Percentiles rank a stretch among this genome's conserved stretches.
phyloP scores from a whole-genome alignment of 805 yeast genomes.

The Zygotorulaspora danielsina region DNA sequence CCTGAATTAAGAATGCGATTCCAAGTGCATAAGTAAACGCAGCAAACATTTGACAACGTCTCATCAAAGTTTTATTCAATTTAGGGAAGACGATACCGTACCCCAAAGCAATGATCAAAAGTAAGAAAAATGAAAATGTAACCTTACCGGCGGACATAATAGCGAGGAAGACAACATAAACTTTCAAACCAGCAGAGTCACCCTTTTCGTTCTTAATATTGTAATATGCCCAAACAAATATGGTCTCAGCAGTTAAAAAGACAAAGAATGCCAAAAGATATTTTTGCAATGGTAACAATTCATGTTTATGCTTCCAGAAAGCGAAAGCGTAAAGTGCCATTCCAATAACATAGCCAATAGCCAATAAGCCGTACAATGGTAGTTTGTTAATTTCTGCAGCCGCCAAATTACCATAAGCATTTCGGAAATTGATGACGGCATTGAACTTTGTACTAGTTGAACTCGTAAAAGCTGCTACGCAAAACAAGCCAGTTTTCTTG shows the following conservation, averaged over 20 bases:
- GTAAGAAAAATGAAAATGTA: conserved; percentile 81
- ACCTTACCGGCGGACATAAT: conserved; percentile 74
- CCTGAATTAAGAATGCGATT: conserved; percentile 50
- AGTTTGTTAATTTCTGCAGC: conserved; percentile 90
- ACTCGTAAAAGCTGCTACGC: conserved; percentile 68
- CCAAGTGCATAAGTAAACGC: conserved; percentile 53
- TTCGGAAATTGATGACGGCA: conserved; percentile 77
- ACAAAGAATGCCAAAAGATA: conserved; percentile 82
- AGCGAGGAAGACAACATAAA: conserved; percentile 74
- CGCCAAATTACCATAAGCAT: conserved; percentile 83
- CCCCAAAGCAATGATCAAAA: conserved; percentile 83
- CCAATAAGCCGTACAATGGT: conserved; percentile 80
- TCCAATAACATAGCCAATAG: conserved; percentile 77
- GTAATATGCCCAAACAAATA: conserved; percentile 87
- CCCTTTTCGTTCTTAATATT: conserved; percentile 71
- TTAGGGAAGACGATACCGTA: conserved; percentile 92
- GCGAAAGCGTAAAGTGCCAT: conserved; percentile 81
- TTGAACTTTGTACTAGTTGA: conserved; percentile 44
- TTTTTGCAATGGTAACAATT: conserved; percentile 83
- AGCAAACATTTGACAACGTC: conserved; percentile 59
- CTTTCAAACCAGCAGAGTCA: conserved; percentile 52
- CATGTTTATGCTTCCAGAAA: conserved; percentile 79
- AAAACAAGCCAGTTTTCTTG: conserved; percentile 81
- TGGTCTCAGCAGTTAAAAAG: conserved; percentile 77
- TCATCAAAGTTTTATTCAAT: conserved; percentile 69